Percentiles rank a stretch among this genome's conserved stretches.
Evolutionary conservation across 2,329 filamentous ascomycete species (phyloP).

Genomic region (Cordyceps militaris): DNA sequence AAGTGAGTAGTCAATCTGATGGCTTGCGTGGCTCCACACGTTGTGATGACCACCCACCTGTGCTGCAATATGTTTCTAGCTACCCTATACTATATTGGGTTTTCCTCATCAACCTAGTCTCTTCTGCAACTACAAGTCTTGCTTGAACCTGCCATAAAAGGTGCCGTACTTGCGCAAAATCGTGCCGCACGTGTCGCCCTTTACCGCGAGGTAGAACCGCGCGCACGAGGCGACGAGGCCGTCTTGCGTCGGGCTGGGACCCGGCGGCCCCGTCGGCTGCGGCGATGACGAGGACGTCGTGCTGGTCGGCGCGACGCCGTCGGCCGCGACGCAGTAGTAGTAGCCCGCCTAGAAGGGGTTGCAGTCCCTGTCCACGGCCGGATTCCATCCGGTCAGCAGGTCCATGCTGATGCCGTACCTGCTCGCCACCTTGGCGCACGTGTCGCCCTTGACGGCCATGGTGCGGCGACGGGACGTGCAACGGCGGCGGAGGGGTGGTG

Average conservation of each 20-base stretch:
- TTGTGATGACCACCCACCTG: no score
- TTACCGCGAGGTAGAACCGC: slow-evolving; percentile 14
- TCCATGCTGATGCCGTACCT: slow-evolving; percentile 22
- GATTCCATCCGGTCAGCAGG: no score
- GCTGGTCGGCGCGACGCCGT: slow-evolving; percentile 2
- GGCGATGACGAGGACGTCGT: no score
- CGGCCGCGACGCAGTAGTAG: slow-evolving; percentile 23
- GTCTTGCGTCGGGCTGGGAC: slow-evolving; percentile 11
- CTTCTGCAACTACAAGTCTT: no score
- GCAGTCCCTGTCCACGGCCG: slow-evolving; percentile 12
- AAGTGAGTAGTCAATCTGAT: no score
- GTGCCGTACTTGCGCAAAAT: slow-evolving; percentile 19
- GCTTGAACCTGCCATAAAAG: no score
- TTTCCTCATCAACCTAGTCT: no score
- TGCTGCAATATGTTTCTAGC: no score
- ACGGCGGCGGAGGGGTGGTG: not conserved
- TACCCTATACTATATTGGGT: no score
- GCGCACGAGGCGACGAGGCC: slow-evolving; percentile 7
- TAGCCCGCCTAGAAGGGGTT: slow-evolving; percentile 12
- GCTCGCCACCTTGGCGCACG: slow-evolving; percentile 13
- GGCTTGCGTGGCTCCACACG: no score
- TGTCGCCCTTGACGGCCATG: slow-evolving; percentile 13
- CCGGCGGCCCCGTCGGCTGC: slow-evolving; percentile 3
- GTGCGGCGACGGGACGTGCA: not conserved
- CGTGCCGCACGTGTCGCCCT: slow-evolving; percentile 22